Evolutionary conservation across 140 eudicot species (phyloP), one percentile per base, ranked within the genome.

Genomic region (Flaveria floridana): DNA sequence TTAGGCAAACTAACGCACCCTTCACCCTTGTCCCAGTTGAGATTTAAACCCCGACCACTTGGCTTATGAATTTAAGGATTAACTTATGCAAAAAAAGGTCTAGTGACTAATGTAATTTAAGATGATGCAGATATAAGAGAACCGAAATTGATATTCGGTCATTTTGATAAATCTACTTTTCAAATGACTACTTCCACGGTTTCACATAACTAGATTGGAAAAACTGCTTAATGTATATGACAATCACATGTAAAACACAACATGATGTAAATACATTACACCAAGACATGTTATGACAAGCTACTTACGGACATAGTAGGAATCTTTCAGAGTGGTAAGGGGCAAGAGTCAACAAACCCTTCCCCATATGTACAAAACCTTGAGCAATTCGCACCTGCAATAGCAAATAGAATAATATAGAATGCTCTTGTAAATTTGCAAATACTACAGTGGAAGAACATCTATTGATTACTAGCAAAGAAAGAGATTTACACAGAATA

Each of bases 361-460:
- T 93, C 61, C 99, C 99, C 87, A 94, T 66, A 75, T 94, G 99
- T 6, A 90, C 97, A 71, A 94, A 87, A 79, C 97, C 99, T 86
- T 94, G 99, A 53, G 99, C 99, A 80, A 94, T 90, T 48, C 99
- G 93, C 42, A 93, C 98, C 98, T 93, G 81, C 67, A 81, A 15
- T 51, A 19, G 51, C 61, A 53, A 56, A 68, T 46, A 20, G 1
- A 34, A 39, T 19, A 30, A n/a, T 30, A 59, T 11, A 50, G 48
- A 48, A 68, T n/a, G 68, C 4, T 16, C 23, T 16, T 14, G 57
- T 20, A 15, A 30, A 0, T 26, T 55, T 48, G 25, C 44, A 50
- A 8, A 13, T 26, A 80, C 37, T 13, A 81, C 13, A 68, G 58
- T 30, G 1, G 26, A 41, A 72, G 23, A 25, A 47, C 18, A 56